phyloP scores from a whole-genome alignment of 225 moss, liverwort and hornwort species.

The Straminergon stramineum region DNA sequence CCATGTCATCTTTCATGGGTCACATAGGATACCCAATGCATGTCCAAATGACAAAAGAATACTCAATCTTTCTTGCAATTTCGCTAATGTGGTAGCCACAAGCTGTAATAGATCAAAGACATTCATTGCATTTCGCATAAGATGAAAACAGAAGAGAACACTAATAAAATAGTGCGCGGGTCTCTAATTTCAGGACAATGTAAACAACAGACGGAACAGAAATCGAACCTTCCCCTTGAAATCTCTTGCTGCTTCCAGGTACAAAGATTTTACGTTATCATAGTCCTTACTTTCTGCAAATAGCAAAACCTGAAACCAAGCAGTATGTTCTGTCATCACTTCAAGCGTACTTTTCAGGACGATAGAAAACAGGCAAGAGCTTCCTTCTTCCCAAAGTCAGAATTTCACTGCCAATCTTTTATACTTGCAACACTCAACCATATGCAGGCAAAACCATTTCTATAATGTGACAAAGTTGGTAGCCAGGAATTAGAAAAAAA shows the following conservation, averaged over 20 bases:
- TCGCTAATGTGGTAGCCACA: neutral
- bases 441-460: neutral
- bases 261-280: constrained; percentile 35
- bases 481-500: neutral
- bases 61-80: neutral
- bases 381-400: neutral
- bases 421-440: neutral
- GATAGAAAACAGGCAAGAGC: neutral
- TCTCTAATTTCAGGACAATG: neutral
- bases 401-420: neutral
- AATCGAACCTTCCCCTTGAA: constrained; percentile 61
- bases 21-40: neutral
- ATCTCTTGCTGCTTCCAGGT: constrained; percentile 49
- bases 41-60: neutral
- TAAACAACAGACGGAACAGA: neutral
- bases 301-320: constrained; percentile 48
- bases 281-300: constrained; percentile 56
- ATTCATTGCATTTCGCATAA: neutral
- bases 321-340: neutral
- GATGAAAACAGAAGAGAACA: neutral
- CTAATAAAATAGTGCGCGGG: neutral
- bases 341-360: neutral
- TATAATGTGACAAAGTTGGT: neutral
- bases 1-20: neutral
- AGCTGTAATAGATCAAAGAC: neutral